Base-by-base conservation (phyloP, 116 monocot genomes). In the Papilionanthe hybrid region DNA sequence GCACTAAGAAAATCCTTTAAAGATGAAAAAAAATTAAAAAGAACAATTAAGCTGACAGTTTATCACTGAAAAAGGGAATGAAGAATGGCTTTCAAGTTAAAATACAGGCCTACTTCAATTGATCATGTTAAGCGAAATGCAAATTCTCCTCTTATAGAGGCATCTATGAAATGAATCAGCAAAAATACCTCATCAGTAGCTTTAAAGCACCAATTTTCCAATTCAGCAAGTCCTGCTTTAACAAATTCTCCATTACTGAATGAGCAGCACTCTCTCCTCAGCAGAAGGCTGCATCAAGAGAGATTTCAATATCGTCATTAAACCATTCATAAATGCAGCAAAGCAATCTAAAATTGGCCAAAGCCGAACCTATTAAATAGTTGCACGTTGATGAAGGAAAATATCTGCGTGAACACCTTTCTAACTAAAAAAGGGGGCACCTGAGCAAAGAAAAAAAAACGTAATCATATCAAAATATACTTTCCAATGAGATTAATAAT, bases 211-310 rank as follows among this genome's bases (percentile, higher is more conserved):
- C 99, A 99, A 75, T 89, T 88, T 49, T 99, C 99, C 22, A 99
- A 84, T 88, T 99, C 99, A 87, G 93, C 89, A 82, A 99, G 81
- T 72, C 99, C 99, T 72, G 95, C 90, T 89, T 99, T 99, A 42
- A 99, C 99, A 86, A 93, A 99, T 86, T 99, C 99, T 23, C 99
- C 99, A 78, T 99, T 99, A 79, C 95, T 99, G 82, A 99, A 99
- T 60, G 99, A 99, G 84, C 99, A 99, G 56, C 99, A 99, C 53
- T 99, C 99, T 81, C 99, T 87, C 83, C 99, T 89, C 78, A 99
- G 83, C n/a, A 99, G 80, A 84, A 99, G 93, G 84, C 99, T 99
- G 90, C 71, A 83, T 68, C 9, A 49, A 82, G 9, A 84, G 55
- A 60, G 75, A 77, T 32, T 78, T 60, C 20, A 60, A 18, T 45